Percentiles rank a stretch among this genome's conserved stretches.
These are phyloP conservation scores for Blastosporella zonata DNA, from an alignment of 1,284 basidiomycete species.

Conservation along the genomic window DNA sequence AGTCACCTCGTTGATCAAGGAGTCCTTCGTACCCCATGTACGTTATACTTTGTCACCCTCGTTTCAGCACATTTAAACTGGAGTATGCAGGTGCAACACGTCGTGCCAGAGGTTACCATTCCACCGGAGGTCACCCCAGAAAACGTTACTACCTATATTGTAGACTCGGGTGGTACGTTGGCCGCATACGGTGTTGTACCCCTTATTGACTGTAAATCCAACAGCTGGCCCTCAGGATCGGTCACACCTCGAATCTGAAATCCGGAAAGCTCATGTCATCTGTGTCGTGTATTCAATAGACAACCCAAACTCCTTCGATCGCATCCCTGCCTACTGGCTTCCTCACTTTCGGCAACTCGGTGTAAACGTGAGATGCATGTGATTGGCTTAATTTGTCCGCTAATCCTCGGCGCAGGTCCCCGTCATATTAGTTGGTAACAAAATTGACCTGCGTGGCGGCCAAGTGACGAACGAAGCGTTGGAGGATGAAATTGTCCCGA, in stretches of 20 bases:
- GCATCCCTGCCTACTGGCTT: slow-evolving; percentile 98
- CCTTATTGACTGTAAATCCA: slow-evolving; percentile 1
- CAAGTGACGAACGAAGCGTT: slow-evolving; percentile 93
- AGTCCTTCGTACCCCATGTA: slow-evolving; percentile 88
- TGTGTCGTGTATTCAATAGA: slow-evolving; percentile 97
- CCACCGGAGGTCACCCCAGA: slow-evolving; percentile 94
- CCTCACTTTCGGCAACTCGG: slow-evolving; percentile 96
- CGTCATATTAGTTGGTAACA: slow-evolving; percentile 97
- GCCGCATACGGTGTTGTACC: background rate
- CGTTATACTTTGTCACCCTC: slow-evolving; percentile 26
- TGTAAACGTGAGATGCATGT: slow-evolving; percentile 68
- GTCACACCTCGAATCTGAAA: slow-evolving; percentile 88
- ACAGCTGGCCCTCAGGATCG: slow-evolving; percentile 78
- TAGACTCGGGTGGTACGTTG: slow-evolving; percentile 86
- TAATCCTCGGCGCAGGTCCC: slow-evolving; percentile 63
- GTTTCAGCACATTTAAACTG: slow-evolving; percentile 12
- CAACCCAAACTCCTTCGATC: slow-evolving; percentile 93
- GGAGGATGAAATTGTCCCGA: slow-evolving; percentile 91
- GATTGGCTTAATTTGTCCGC: slow-evolving; percentile 9
- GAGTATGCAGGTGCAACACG: slow-evolving; percentile 71
- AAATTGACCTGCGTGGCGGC: slow-evolving; percentile 93
- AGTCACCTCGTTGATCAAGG: slow-evolving; percentile 94
- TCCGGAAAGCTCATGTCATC: slow-evolving; percentile 96
- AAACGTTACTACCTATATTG: slow-evolving; percentile 94
- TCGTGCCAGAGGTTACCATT: slow-evolving; percentile 94